Base-by-base conservation (phyloP, 2,329 filamentous ascomycete genomes). In the Alternaria dauci region DNA sequence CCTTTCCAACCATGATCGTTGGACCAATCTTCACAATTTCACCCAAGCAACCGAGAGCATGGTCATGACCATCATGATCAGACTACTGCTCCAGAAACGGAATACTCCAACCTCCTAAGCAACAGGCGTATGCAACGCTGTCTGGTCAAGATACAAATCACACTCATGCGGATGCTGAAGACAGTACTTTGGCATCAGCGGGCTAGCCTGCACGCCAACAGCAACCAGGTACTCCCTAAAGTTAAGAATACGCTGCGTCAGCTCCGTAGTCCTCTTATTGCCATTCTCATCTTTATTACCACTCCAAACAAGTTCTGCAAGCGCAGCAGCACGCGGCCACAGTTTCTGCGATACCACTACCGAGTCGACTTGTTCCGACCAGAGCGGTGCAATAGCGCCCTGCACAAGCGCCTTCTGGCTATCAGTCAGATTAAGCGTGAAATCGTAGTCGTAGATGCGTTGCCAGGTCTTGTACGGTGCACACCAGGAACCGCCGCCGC, bases 381-480 rank as follows among this genome's bases (percentile, higher is more conserved):
- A 87, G 3, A 87, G 78, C 0, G 84, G 83, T 0, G 84, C 80
- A 38, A 82, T 79, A 28, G 81, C 83, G n/a, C 85, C 85, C 20
- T 85, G 78, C 20, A 87, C 70, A 55, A 84, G 85, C 48, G 78
- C 75, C 38, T 81, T 80, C 65, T 87, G 80, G 0, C 71, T 64
- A 0, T 75, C 75, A 1, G 83, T 84, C 8, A 87, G 79, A 64
- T 82, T 82, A 46, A 72, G 62, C 0, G 83, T 83, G 70, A 87
- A 86, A 75, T 87, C 85, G 71, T 82, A 87, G 78, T 85, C 79
- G 75, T 87, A 87, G 74, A 87, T 86, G 50, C 85, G 84, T 71
- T 87, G 85, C 84, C 84, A 87, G 20, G 84, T 86, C 73, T 87
- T 87, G 79, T 86, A 87, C 0, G 85, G 85, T 0, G 81, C 82